These are phyloP conservation scores for Pleurotus pulmonarius DNA, from an alignment of 768 basidiomycete species.

Conservation along the genomic window DNA sequence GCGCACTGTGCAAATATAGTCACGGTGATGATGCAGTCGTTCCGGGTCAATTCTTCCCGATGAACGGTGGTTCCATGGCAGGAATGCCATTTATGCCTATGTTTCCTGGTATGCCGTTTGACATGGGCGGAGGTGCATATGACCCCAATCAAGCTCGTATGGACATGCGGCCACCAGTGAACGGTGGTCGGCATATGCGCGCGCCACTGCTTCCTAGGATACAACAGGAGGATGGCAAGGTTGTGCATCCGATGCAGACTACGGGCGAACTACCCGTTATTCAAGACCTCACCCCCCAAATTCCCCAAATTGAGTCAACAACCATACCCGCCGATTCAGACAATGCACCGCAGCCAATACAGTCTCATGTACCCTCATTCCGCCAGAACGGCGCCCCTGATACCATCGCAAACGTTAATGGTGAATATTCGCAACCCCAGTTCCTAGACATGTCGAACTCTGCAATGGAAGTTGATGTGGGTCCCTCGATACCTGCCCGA, in stretches of 20 bases:
- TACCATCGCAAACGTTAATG: constrained; percentile 16
- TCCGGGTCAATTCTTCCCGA: constrained; percentile 63
- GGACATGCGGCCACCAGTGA: constrained; percentile 61
- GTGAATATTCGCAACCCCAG: constrained; percentile 17
- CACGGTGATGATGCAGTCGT: constrained; percentile 88
- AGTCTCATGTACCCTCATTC: constrained; percentile 10
- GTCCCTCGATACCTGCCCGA: constrained; percentile 22
- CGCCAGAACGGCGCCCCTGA: not conserved
- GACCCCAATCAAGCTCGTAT: constrained; percentile 78
- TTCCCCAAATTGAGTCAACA: constrained; percentile 21
- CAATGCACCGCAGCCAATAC: constrained; percentile 23
- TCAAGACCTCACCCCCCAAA: constrained; percentile 72
- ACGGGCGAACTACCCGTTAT: constrained; percentile 81
- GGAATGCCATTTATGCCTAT: constrained; percentile 69
- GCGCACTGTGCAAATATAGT: constrained; percentile 85
- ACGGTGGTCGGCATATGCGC: constrained; percentile 43
- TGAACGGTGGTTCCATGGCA: constrained; percentile 38
- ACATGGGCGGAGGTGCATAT: constrained; percentile 52
- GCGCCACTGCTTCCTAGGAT: constrained; percentile 54
- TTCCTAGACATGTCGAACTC: constrained; percentile 20
- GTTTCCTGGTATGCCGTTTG: constrained; percentile 62
- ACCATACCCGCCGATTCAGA: constrained; percentile 18
- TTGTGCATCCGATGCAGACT: constrained; percentile 31
- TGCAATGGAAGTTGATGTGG: constrained; percentile 28
- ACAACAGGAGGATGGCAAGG: constrained; percentile 42